Evolutionary conservation across 805 yeast species (phyloP).

Genomic region (Kregervanrija pseudodelftensis): DNA sequence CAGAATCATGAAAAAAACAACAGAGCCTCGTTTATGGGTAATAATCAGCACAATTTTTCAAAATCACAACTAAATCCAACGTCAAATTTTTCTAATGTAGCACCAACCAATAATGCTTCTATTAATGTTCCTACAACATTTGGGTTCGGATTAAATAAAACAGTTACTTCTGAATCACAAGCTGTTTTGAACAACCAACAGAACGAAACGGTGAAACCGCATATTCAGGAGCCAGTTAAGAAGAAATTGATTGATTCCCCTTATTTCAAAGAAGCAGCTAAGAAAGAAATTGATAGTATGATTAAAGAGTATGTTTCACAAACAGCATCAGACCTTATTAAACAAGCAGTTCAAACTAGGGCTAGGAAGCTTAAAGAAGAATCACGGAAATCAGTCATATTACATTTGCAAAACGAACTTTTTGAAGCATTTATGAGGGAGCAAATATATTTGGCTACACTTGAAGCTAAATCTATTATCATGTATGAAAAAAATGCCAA

Average conservation of each 20-base stretch:
- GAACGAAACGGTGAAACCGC: no score
- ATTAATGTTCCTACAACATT: no score
- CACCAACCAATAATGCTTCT: no score
- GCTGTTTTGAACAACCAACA: no score
- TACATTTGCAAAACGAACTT: conserved; percentile 39
- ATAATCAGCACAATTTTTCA: no score
- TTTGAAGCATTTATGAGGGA: conserved; percentile 58
- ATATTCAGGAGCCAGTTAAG: conserved; percentile 5
- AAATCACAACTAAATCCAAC: no score
- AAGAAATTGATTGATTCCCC: conserved; percentile 23
- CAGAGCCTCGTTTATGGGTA: no score
- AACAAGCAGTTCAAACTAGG: conserved; percentile 1
- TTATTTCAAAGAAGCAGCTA: conserved; percentile 25
- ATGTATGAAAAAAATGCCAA: conserved; percentile 29
- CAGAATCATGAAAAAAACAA: no score
- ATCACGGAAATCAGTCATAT: conserved; percentile 1
- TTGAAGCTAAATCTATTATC: conserved; percentile 40
- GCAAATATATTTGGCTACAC: conserved; percentile 35
- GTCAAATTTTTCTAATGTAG: no score
- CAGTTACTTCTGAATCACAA: no score
- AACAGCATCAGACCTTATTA: conserved; percentile 17
- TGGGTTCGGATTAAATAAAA: no score
- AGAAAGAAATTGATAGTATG: conserved; percentile 18
- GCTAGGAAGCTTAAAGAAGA: conserved; percentile 26
- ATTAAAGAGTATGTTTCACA: conserved; percentile 18